Evolutionary conservation across 495 filamentous ascomycete genomes (phyloP), one percentile per base, ranked within the genome.

Genomic region (Penicillium maclennaniae): DNA sequence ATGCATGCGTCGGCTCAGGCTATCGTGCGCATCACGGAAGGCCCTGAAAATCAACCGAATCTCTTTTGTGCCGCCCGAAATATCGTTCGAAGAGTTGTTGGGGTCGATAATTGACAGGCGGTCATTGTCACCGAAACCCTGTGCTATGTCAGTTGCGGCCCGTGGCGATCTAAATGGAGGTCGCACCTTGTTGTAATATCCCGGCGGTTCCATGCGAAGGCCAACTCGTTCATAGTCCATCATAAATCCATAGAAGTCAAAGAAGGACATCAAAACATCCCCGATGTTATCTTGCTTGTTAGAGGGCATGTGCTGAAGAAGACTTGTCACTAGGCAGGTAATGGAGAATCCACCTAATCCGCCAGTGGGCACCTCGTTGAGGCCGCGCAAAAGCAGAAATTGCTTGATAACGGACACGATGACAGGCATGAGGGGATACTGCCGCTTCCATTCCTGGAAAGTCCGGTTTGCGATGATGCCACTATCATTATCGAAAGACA

Each of bases 311-410:
- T 85, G 80, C 59, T 96, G 87, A 15, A 97, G 69, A 57, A 96
- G 73, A 67, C 85, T 90, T 45, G 89, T 84, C n/a, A 97, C 88
- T 39, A 98, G 78, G 71, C 95, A 98, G 38, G 87, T 96, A 47
- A 95, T 86, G 1, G 91, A 87, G 62, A 97, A 97, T 1, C 92
- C 92, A 31, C 93, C 95, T n/a, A 98, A 78, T 0, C 95, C 95
- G 50, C 95, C 95, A 40, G 81, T 85, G 17, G 85, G 83, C 3
- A 95, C 90, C 65, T 98, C 93, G 55, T 97, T 96, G 34, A 97
- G 75, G 2, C 84, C 88, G 39, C 91, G 82, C 82, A 98, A 92
- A 16, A 86, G 73, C 17, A 98, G 73, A 50, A 95, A 91, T 48
- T 97, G 95, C 69, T 98, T 98, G 69, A 98, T 82, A 21, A 98